Evolutionary conservation across 257 asterid species (phyloP), one percentile per base, ranked within the genome.

Genomic region (Nicotiana knightiana): DNA sequence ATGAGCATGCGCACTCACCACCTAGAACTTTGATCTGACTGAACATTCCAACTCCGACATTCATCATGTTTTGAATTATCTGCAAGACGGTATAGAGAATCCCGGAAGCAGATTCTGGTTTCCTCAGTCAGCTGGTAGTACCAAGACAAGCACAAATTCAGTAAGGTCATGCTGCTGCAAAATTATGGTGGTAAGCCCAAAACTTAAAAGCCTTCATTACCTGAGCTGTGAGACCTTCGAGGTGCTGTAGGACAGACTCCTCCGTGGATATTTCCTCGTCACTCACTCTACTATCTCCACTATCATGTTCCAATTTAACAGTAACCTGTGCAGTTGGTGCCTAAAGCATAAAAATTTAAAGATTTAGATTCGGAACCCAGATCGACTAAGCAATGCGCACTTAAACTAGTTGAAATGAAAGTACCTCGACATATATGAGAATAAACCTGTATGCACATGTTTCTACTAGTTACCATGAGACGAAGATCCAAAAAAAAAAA

Each of bases 81-180:
- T 7, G 93, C 91, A 66, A 89, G 93, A 67, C 93, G 93, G 84
- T 88, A 89, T 18, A 89, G 61, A 81, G 93, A 87, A 86, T 89
- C 93, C 12, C 93, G 90, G 81, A 89, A 81, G 87, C 91, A 88
- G 26, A 81, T 83, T 84, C 93, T 86, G 63, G 90, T 89, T 37
- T 86, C 73, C 71, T 85, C 85, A 2, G 90, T 81, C 83, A 89
- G 35, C 93, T 89, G 63, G 16, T 51, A 59, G 63, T 8, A 62
- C 16, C 64, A 82, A 81, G 63, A 81, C 21, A 61, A 83, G 33
- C 6, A 48, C 68, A 32, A 82, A 18, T 76, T 79, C 13, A 24
- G 67, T 77, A 82, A 33, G 17, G 83, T 64, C 75, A 67, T 73
- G 64, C 46, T 33, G 9, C 46, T 10, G 13, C 28, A 13, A 51